These are phyloP conservation scores for Melaleuca alternifolia DNA, from an alignment of 345 rosid species.

Conservation along the genomic window DNA sequence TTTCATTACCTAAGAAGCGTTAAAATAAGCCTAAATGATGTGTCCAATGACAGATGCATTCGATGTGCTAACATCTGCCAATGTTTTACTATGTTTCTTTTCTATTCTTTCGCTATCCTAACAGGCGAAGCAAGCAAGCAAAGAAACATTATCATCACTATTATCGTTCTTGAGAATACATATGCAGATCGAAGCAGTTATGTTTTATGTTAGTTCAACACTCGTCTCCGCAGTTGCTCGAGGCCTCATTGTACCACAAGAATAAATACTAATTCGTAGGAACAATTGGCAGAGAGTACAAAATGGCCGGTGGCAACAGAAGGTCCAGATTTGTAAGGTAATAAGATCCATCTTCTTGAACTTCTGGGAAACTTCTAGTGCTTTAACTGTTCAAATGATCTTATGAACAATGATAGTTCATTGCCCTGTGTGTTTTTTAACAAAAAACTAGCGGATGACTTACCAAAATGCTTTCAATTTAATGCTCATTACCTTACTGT, in stretches of 20 bases:
- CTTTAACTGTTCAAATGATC: background rate
- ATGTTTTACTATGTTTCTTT: background rate
- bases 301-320: background rate
- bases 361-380: background rate
- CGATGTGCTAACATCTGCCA: background rate
- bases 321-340: background rate
- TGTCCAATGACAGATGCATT: background rate
- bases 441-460: background rate
- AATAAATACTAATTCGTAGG: background rate
- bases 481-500: background rate
- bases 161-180: background rate
- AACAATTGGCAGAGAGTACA: background rate
- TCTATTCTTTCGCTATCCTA: background rate
- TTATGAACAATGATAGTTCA: background rate
- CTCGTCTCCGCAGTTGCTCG: background rate
- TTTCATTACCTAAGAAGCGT: background rate
- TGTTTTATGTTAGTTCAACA: background rate
- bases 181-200: background rate
- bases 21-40: background rate
- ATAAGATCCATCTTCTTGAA: background rate
- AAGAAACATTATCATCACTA: background rate
- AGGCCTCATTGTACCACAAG: background rate
- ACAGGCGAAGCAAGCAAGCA: background rate
- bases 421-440: background rate
- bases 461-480: background rate